Percentiles rank a stretch among this genome's conserved stretches.
Evolutionary conservation across 805 yeast species (phyloP).

Genomic region (Ascoidea rubescens): DNA sequence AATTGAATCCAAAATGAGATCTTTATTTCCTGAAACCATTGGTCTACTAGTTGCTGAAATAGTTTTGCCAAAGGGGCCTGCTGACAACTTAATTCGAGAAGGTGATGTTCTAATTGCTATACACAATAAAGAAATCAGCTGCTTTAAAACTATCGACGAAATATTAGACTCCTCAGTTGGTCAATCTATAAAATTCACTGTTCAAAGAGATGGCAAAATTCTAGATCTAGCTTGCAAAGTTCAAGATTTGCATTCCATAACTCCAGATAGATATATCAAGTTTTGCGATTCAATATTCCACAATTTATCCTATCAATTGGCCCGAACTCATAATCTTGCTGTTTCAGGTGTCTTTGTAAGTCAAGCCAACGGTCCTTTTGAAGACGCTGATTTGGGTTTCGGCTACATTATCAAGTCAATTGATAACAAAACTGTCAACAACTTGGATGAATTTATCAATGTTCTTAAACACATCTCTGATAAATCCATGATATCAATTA

Average conservation of each 20-base stretch:
- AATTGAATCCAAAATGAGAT: conserved; percentile 57
- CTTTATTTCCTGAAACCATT: conserved; percentile 52
- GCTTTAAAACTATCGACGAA: conserved; percentile 68
- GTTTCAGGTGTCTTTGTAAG: conserved; percentile 73
- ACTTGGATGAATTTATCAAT: conserved; percentile 59
- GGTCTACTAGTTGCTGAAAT: conserved; percentile 78
- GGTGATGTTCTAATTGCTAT: conserved; percentile 75
- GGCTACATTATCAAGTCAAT: conserved; percentile 78
- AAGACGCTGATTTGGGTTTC: conserved; percentile 33
- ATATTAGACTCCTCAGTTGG: conserved; percentile 64
- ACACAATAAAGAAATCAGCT: conserved; percentile 45
- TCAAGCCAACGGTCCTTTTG: conserved; percentile 63
- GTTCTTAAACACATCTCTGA: conserved; percentile 73
- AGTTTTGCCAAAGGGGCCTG: conserved; percentile 77
- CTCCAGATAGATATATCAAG: conserved; percentile 69
- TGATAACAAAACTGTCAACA: conserved; percentile 61
- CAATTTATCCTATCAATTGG: conserved; percentile 76
- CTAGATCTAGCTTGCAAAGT: conserved; percentile 37
- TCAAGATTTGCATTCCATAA: conserved; percentile 65
- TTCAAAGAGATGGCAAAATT: conserved; percentile 66
- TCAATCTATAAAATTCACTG: conserved; percentile 32
- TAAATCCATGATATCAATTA: conserved; percentile 49
- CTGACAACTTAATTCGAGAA: conserved; percentile 56
- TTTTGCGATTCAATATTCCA: conserved; percentile 83
- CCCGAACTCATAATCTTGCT: conserved; percentile 71